A percentile compares a stretch with the other conserved stretches of the same genome.
Conservation (phyloP, 768 basidiomycete genomes). For the Leccinum uliginosum region DNA sequence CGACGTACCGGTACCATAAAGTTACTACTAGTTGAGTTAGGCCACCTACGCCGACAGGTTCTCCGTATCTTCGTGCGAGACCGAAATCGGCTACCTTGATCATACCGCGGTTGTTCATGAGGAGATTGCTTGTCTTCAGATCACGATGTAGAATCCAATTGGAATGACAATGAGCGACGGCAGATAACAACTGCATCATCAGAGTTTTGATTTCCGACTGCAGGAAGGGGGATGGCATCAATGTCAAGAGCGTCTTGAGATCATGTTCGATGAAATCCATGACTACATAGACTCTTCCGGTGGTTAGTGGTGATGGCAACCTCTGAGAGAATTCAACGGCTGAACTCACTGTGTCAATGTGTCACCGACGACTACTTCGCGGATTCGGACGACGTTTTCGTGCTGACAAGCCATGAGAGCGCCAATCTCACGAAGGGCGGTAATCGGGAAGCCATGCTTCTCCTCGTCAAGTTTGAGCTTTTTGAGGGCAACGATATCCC, state of each 20-base stretch:
- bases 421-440: constrained; percentile 90
- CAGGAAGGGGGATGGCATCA: constrained; percentile 95
- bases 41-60: constrained; percentile 93
- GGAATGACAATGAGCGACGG: constrained; percentile 88
- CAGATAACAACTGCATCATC: constrained; percentile 88
- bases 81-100: constrained; percentile 99
- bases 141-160: constrained; percentile 99
- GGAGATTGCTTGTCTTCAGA: constrained; percentile 92
- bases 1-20: constrained; percentile 90
- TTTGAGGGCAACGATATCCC: constrained; percentile 95
- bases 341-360: constrained; percentile 94
- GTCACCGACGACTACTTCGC: constrained; percentile 97
- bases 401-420: constrained; percentile 94
- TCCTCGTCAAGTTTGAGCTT: constrained; percentile 98
- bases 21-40: constrained; percentile 98
- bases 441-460: constrained; percentile 98
- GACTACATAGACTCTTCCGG: constrained; percentile 89
- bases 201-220: constrained; percentile 99
- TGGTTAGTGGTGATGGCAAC: constrained; percentile 8
- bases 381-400: constrained; percentile 94
- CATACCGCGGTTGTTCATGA: constrained; percentile 98
- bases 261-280: constrained; percentile 99
- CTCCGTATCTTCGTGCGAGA: constrained; percentile 91
- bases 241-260: constrained; percentile 88
- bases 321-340: constrained; percentile 4